Evolutionary conservation across 2,329 filamentous ascomycete species (phyloP).

Genomic region (Fusarium haematococcum): DNA sequence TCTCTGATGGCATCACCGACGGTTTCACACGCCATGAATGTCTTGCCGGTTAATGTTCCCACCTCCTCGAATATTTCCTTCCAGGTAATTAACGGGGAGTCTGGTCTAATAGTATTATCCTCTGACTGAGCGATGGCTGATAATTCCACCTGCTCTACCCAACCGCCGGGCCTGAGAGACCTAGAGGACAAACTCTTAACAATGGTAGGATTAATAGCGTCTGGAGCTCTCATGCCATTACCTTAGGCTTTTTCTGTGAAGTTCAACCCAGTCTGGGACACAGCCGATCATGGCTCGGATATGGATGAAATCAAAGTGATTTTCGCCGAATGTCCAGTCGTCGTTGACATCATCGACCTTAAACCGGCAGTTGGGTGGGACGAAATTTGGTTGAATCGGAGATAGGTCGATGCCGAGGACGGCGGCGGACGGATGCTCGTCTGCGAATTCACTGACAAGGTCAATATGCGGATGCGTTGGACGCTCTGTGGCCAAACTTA

Average conservation of each 20-base stretch:
- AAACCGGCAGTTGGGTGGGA: conserved; percentile 1
- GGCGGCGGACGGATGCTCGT: not conserved
- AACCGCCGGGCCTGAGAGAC: not conserved
- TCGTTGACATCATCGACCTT: not conserved
- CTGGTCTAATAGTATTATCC: not conserved
- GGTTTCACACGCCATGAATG: not conserved
- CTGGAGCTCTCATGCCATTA: not conserved
- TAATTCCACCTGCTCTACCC: not conserved
- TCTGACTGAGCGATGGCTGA: conserved; percentile 3
- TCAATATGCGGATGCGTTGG: not conserved
- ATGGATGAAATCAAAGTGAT: not conserved
- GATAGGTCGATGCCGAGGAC: not conserved
- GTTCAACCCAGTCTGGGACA: not conserved
- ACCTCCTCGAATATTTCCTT: not conserved
- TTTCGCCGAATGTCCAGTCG: not conserved
- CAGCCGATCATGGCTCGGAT: not conserved
- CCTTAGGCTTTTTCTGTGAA: conserved; percentile 1
- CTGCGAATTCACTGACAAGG: not conserved
- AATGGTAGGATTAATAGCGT: not conserved
- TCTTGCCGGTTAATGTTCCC: not conserved
- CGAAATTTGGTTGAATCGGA: not conserved
- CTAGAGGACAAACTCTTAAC: not conserved
- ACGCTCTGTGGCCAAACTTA: not conserved
- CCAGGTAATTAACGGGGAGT: not conserved
- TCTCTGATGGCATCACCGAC: not conserved